phyloP scores from a whole-genome alignment of 345 rosid genomes.

The Streptanthus diversifolius region DNA sequence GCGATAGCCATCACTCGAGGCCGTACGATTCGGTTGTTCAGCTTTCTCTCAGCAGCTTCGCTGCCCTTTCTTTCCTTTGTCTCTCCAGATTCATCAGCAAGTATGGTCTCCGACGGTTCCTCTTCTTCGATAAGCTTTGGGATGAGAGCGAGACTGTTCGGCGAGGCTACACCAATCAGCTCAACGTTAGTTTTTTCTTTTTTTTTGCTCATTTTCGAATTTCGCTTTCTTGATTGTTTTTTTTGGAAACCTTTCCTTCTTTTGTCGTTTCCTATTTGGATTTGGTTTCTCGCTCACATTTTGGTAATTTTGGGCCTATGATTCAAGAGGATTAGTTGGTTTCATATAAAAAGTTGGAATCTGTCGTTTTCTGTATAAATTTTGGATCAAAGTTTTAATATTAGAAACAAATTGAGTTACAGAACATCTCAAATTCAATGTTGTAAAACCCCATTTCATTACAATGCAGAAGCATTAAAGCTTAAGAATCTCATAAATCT shows the following conservation, averaged over 20 bases:
- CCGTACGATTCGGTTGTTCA: conserved; percentile 83
- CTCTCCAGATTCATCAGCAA: conserved; percentile 58
- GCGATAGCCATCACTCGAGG: conserved; percentile 62
- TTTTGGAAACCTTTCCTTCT: neutral
- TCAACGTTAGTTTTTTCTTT: conserved; percentile 54
- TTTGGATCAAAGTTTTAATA: neutral
- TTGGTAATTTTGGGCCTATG: too few species aligned
- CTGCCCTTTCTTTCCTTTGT: conserved; percentile 66
- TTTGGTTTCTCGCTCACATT: conserved; percentile 5
- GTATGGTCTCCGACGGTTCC: conserved; percentile 69
- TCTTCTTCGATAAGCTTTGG: conserved; percentile 89
- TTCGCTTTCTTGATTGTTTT: neutral
- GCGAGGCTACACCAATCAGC: conserved; percentile 60
- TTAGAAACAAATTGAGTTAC: neutral
- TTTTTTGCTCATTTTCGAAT: neutral
- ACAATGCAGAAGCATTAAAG: neutral
- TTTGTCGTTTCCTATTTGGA: conserved; percentile 10
- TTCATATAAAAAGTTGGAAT: neutral
- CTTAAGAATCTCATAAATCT: neutral
- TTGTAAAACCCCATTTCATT: neutral
- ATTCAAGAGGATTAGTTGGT: neutral
- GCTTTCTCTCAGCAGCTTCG: conserved; percentile 67
- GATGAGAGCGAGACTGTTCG: conserved; percentile 86
- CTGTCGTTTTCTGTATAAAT: neutral
- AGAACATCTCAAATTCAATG: neutral